These are phyloP conservation scores for Penicillium sp. DNA, from an alignment of 2,329 filamentous ascomycete genomes.

Conservation along the genomic window DNA sequence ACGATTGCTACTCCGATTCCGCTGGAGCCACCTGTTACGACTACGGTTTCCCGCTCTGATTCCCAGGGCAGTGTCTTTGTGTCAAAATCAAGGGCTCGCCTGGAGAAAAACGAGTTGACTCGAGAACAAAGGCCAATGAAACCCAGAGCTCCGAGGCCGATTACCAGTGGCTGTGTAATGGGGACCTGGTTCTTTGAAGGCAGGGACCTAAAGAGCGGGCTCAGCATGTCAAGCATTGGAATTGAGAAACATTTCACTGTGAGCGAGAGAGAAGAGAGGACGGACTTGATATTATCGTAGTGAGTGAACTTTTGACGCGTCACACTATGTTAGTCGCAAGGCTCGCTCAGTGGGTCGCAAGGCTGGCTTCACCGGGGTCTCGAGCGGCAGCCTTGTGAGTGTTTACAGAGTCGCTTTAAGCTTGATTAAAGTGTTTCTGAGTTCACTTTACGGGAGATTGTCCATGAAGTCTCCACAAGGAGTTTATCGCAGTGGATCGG, in stretches of 20 bases:
- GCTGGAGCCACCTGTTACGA: conserved; percentile 5
- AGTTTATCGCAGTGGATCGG: no score
- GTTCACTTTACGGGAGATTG: no score
- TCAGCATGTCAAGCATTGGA: background rate
- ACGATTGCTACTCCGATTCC: conserved; percentile 4
- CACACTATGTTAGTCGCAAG: no score
- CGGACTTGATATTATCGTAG: background rate
- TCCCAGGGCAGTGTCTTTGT: background rate
- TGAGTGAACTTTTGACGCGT: background rate
- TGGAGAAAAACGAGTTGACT: background rate
- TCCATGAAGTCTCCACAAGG: no score
- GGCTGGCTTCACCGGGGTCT: no score
- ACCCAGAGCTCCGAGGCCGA: background rate
- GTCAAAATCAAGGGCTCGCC: background rate
- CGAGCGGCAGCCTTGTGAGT: no score
- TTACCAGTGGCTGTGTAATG: background rate
- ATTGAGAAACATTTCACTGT: background rate
- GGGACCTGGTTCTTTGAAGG: background rate
- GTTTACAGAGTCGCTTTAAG: no score
- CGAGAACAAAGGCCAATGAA: background rate
- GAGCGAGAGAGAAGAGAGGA: background rate
- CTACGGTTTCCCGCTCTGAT: background rate
- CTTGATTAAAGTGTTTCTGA: no score
- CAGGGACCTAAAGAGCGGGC: background rate
- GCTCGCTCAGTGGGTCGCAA: no score